Evolutionary conservation across 176 grass and related monocot genomes (phyloP).

Genomic region (Tillandsia leiboldiana): DNA sequence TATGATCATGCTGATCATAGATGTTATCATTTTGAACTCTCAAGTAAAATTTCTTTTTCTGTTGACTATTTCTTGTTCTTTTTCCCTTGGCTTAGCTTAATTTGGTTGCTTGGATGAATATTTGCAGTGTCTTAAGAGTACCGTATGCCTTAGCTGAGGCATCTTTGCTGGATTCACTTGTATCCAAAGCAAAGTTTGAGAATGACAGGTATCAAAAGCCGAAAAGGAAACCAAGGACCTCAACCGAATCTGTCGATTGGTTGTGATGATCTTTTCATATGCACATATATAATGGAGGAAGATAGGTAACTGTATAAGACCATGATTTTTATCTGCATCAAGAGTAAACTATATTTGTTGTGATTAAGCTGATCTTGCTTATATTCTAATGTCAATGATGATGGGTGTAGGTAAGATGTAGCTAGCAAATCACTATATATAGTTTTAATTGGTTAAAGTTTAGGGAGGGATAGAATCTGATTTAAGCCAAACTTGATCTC

Average conservation of each 20-base stretch:
- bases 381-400: no score
- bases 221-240: conserved; percentile 13
- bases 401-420: no score
- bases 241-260: conserved; percentile 22
- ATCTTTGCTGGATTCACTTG: conserved; percentile 22
- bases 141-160: conserved; percentile 38
- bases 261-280: background rate
- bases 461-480: no score
- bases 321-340: no score
- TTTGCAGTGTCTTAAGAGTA: conserved; percentile 20
- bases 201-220: conserved; percentile 40
- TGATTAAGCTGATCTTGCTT: no score
- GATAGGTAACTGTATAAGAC: no score
- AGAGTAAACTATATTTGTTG: no score
- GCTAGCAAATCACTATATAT: no score
- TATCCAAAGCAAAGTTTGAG: conserved; percentile 34
- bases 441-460: no score
- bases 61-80: background rate
- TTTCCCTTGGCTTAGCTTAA: background rate
- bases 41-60: background rate
- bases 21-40: background rate
- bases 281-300: no score
- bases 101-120: background rate
- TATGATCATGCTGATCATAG: background rate
- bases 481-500: no score